Conservation (phyloP, 148 eudicot genomes). For the Vaccinium corymbosum region DNA sequence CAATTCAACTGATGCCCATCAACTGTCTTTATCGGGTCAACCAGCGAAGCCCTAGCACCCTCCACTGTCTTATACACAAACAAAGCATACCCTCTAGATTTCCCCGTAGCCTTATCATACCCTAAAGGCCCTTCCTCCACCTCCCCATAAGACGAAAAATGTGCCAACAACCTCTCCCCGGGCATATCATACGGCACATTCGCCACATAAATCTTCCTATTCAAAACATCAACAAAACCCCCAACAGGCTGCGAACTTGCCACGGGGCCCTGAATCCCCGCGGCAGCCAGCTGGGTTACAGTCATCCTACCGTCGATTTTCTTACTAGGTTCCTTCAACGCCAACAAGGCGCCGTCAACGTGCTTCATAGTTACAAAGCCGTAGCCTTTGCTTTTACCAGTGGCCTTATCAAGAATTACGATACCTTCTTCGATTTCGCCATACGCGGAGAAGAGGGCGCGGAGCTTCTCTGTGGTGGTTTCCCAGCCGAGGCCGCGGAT, state of each 20-base stretch:
- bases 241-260: conserved; percentile 10
- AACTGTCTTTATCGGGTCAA: conserved; percentile 52
- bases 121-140: conserved; percentile 84
- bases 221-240: conserved; percentile 33
- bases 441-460: conserved; percentile 32
- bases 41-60: conserved; percentile 50
- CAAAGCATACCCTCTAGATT: conserved; percentile 66
- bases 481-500: conserved; percentile 78
- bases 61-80: conserved; percentile 73
- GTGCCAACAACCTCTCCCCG: conserved; percentile 45
- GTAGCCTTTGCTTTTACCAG: conserved; percentile 63
- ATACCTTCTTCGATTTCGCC: conserved; percentile 75
- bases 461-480: conserved; percentile 59
- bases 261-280: conserved; percentile 27
- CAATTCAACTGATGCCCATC: conserved; percentile 59
- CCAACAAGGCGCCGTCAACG: conserved; percentile 60
- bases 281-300: conserved; percentile 53
- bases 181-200: conserved; percentile 70
- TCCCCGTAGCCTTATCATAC: conserved; percentile 73
- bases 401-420: conserved; percentile 61
- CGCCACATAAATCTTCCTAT: conserved; percentile 68
- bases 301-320: conserved; percentile 68
- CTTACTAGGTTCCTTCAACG: conserved; percentile 73
- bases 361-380: conserved; percentile 66
- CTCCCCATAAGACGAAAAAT: conserved; percentile 58